Evolutionary conservation across 2,329 filamentous ascomycete genomes (phyloP), one percentile per base, ranked within the genome.

Genomic region (Alternaria solani): DNA sequence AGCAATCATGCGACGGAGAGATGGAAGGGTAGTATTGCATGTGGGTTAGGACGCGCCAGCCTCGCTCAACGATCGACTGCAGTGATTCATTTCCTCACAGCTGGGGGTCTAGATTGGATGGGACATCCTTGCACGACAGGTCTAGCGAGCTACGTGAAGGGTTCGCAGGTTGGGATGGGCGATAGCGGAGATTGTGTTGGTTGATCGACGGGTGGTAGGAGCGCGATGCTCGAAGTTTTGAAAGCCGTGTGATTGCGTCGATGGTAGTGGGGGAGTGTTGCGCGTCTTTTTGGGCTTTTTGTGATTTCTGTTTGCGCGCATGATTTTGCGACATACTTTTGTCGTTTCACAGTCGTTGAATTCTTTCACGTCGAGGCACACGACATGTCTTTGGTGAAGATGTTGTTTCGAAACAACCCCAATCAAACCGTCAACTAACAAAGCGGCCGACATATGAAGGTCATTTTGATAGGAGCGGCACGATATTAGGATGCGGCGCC

Each of bases 41-140:
- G 51, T 56, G 46, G 39, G 55, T 49, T 28, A 26, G 51, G 43
- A 57, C 61, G 58, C 57, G 56, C 63, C 57, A 63, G 57, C 59
- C 62, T 61, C 49, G 59, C 44, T 36, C 49, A 39, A 39, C 41
- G 48, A 51, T 58, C 30, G 46, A 49, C 53, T 51, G 44, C 23
- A 14, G 44, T 43, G 12, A 23, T 26, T 52, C 49, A 55, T 63
- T 55, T 53, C 48, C 39, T 58, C 44, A 28, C 28, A 47, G 16
- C n/a, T 51, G 46, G 12, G 44, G 41, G 23, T 52, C 16, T 55
- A 44, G 36, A 55, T 58, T 55, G 44, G 49, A 49, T 53, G 34
- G 47, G 36, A 39, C 3, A 34, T 39, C 59, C 47, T 56, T 55
- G 55, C 55, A 51, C 47, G 36, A 25, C 46, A 47, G 34, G 46